Conservation (phyloP, 306 rosid genomes). For the Quillaja saponaria region DNA sequence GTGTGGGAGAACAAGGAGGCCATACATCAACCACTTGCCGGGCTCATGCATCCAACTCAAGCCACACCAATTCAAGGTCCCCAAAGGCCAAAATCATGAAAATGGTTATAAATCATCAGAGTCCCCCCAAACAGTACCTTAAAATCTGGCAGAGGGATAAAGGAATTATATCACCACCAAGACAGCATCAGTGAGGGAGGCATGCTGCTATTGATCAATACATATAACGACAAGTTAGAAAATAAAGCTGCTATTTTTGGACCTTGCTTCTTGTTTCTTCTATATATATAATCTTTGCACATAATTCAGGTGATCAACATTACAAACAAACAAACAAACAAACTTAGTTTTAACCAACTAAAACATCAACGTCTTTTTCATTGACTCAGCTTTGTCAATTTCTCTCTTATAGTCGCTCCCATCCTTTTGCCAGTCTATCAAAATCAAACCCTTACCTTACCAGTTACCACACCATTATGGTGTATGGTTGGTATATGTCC, state of each 20-base stretch:
- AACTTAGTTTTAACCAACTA: background rate
- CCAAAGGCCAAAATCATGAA: conserved; percentile 30
- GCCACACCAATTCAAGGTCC: conserved; percentile 13
- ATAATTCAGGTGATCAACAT: conserved; percentile 26
- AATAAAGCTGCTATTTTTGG: conserved; percentile 39
- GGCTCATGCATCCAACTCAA: too few species aligned
- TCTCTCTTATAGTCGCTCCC: background rate
- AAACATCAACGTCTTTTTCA: background rate
- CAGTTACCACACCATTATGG: conserved; percentile 37
- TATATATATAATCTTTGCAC: conserved; percentile 34
- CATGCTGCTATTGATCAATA: too few species aligned
- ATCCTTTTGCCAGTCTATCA: background rate
- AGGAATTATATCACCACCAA: conserved; percentile 24
- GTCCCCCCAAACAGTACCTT: conserved; percentile 38
- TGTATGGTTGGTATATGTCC: conserved; percentile 34
- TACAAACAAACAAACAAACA: too few species aligned
- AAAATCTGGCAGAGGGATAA: conserved; percentile 22
- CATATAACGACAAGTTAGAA: too few species aligned
- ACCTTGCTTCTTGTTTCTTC: conserved; percentile 32
- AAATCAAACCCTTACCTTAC: too few species aligned
- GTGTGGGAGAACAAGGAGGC: too few species aligned
- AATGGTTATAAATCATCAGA: conserved; percentile 14
- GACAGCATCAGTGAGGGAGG: too few species aligned
- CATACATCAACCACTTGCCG: too few species aligned
- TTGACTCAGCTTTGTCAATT: too few species aligned